Base-by-base conservation (phyloP, 2,329 filamentous ascomycete genomes). In the Fusarium tricinctum region DNA sequence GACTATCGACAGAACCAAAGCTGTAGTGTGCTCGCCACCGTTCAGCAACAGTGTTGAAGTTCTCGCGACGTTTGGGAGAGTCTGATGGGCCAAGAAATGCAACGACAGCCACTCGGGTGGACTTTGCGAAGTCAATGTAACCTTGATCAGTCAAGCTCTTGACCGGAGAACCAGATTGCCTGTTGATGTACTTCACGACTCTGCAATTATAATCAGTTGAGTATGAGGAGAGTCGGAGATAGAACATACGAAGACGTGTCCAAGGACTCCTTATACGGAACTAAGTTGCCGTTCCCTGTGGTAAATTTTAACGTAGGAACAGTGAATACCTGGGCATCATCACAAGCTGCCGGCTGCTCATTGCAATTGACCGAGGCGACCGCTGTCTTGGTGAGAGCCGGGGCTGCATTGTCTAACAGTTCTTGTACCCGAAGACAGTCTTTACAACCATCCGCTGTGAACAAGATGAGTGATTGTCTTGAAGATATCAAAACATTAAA, bases 301-400 rank as follows among this genome's bases (percentile, higher is more conserved):
- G 55, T 58, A 9, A 5, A 58, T 17, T 58, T 58, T 5, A 58
- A 2, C 2, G 33, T 46, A 0, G 55, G 49, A 0, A 58, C 55
- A 15, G 49, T 46, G 32, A 46, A 58, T 4, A 58, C 42, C 2
- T 42, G 4, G 1, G 55, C 33, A 6, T 58, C 50, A 40, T 58
- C 55, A 1, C 55, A 58, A 9, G n/a, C 55, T 1, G 30, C n/a
- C 0, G 55, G 49, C 15, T 58, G 40, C 2, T 58, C 32, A 8
- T 58, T 46, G 5, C 55, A 58, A 20, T 58, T 58, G 6, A 58
- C 17, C 2, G 40, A 58, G 8, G 50, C 55, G 8, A 58, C 42
- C 5, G 55, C 50, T 1, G 55, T 58, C 5, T 58, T 13, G 13
- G 23, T 32, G 2, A 58, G 40, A 2, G 13, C 55, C 2, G 55